Conservation (phyloP, 805 yeast species). For the Saccharomycopsis sp. region DNA sequence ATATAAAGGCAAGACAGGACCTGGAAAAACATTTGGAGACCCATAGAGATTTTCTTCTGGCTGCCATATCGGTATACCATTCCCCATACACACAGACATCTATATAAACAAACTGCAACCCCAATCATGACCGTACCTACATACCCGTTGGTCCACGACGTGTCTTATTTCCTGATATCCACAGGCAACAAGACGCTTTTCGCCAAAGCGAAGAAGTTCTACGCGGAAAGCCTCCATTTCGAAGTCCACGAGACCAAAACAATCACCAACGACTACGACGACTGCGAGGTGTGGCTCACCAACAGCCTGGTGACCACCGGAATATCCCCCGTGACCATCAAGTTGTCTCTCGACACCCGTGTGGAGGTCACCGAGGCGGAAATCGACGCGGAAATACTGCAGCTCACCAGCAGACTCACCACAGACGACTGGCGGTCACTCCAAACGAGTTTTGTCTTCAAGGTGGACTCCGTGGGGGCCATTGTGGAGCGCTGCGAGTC, state of each 20-base stretch:
- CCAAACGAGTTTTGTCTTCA: constrained; percentile 35
- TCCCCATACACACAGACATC: no score
- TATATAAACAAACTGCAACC: no score
- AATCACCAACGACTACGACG: constrained; percentile 14
- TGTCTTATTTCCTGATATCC: constrained; percentile 43
- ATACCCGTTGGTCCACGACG: constrained; percentile 40
- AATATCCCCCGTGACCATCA: constrained; percentile 24
- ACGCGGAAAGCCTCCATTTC: constrained; percentile 40
- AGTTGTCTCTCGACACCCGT: constrained; percentile 24
- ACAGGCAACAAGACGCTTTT: constrained; percentile 45
- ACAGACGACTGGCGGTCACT: constrained; percentile 46
- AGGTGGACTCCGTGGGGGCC: constrained; percentile 26
- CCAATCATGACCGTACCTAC: neutral
- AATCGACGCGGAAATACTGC: constrained; percentile 18
- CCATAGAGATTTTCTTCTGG: no score
- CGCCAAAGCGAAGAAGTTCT: constrained; percentile 47
- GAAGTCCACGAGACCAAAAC: constrained; percentile 26
- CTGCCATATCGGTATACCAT: no score
- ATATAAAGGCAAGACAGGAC: no score
- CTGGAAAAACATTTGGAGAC: no score
- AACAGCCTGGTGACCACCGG: constrained; percentile 18
- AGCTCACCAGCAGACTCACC: constrained; percentile 26
- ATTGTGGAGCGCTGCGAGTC: neutral
- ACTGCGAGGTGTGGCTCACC: constrained; percentile 25
- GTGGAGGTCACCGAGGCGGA: constrained; percentile 23